Evolutionary conservation across 148 eudicot species (phyloP), one percentile per base, ranked within the genome.

Genomic region (Arctostaphylos glauca): DNA sequence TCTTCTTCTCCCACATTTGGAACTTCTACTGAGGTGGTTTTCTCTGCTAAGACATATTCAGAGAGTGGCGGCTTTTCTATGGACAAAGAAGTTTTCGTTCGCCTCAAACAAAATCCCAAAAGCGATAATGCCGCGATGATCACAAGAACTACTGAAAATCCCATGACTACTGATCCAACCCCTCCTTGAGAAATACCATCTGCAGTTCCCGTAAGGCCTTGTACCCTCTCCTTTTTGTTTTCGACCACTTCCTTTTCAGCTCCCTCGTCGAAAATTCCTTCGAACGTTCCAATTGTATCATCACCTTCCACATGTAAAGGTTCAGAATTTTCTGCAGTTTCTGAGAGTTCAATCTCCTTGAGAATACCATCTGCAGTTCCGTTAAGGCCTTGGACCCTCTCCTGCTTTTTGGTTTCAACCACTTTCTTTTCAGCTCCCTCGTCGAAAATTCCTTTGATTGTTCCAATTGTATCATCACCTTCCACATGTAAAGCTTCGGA

Each of bases 1-100:
- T 79, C 71, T 86, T 88, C 80, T 81, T 74, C 80, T 81, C 68
- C 81, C 72, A 68, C 12, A 60, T 25, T 43, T 50, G 41, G 55
- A 67, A 47, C 16, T 5, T 1, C 44, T 14, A 18, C 68, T 56
- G 80, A 75, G 71, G 41, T 79, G 78, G 49, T 72, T 47, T 84
- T 58, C 43, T 84, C 81, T 46, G 78, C 60, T 38, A 41, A 54
- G 47, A 21, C 47, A 59, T 41, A 9, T 52, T 77, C 48, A 66
- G 81, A 55, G 46, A 75, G 6, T 31, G 44, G 6, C n/a, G 44
- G 48, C 60, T 76, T 84, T 64, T 64, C 79, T 14, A 6, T n/a
- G 8, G 81, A 48, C 46, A 64, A 8, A 53, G 76, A 47, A 46
- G 3, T 15, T 79, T 70, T 84, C 80, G 44, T 83, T 67, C 81